These are phyloP conservation scores for Saccharomycopsis lassenensis DNA, from an alignment of 805 yeast genomes.

Conservation along the genomic window DNA sequence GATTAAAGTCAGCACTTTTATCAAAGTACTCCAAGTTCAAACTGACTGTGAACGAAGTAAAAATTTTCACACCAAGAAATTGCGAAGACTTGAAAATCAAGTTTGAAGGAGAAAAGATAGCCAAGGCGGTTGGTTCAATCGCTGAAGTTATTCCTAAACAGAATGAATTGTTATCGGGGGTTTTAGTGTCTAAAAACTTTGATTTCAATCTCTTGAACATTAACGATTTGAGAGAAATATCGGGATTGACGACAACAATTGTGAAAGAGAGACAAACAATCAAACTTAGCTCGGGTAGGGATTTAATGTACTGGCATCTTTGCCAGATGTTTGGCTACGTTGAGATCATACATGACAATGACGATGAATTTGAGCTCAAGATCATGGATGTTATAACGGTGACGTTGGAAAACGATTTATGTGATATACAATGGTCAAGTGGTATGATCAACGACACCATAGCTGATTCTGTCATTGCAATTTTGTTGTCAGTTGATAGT, in stretches of 20 bases:
- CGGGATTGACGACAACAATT: constrained; percentile 76
- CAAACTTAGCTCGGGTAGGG: constrained; percentile 68
- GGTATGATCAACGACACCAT: constrained; percentile 83
- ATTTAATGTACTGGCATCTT: constrained; percentile 78
- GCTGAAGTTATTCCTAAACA: constrained; percentile 33
- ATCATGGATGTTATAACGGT: constrained; percentile 56
- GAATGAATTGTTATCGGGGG: constrained; percentile 53
- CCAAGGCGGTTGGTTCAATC: constrained; percentile 57
- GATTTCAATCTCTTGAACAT: constrained; percentile 74
- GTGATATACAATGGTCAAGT: constrained; percentile 83
- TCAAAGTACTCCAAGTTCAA: constrained; percentile 75
- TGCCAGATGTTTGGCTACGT: constrained; percentile 91
- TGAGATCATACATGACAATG: constrained; percentile 49
- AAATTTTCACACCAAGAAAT: constrained; percentile 85
- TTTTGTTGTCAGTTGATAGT: constrained; percentile 82
- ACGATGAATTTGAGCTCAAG: constrained; percentile 37
- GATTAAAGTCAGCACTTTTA: constrained; percentile 82
- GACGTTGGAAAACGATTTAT: constrained; percentile 34
- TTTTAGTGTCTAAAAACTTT: constrained; percentile 83
- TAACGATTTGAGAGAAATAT: constrained; percentile 79
- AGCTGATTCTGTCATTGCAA: constrained; percentile 90
- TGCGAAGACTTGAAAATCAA: constrained; percentile 69
- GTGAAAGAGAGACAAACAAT: constrained; percentile 75
- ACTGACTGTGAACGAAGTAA: constrained; percentile 82
- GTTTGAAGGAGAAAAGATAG: constrained; percentile 75